Percentiles rank a stretch among this genome's conserved stretches.
Conservation (phyloP, 208 protist species). For the Leishmania braziliensis region DNA sequence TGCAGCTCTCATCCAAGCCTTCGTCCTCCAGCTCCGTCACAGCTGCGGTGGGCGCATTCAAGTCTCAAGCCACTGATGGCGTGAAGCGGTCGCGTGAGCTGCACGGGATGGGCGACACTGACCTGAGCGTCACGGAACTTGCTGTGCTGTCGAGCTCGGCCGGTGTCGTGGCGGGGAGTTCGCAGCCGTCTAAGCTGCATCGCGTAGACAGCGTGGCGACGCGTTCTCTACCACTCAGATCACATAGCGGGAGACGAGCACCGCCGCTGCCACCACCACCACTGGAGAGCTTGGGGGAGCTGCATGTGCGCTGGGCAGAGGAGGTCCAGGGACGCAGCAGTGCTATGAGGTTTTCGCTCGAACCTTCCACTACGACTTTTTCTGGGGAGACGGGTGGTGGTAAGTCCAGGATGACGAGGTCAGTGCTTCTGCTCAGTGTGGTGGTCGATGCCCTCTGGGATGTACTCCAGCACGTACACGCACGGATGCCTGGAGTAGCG, state of each 20-base stretch:
- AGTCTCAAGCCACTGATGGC: background rate
- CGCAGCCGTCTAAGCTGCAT: background rate
- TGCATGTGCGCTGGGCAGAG: constrained; percentile 15
- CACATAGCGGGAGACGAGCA: background rate
- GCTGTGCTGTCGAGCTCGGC: background rate
- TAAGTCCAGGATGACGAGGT: background rate
- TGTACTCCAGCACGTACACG: constrained; percentile 10
- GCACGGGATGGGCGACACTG: background rate
- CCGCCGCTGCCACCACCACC: constrained; percentile 3
- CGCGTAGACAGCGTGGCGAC: background rate
- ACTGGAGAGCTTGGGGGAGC: constrained; percentile 1
- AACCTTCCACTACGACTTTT: background rate
- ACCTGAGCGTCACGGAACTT: background rate
- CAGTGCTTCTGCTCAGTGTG: constrained; percentile 7
- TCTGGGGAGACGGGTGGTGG: background rate
- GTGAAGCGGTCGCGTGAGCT: constrained; percentile 7
- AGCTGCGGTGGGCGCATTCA: background rate
- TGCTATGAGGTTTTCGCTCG: background rate
- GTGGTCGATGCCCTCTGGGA: constrained; percentile 19
- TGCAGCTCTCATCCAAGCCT: constrained; percentile 2
- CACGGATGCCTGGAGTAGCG: background rate
- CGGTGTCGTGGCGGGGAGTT: too few relatives aligned
- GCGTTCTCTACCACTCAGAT: background rate
- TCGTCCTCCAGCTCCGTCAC: background rate
- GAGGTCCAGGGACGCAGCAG: background rate